phyloP scores from a whole-genome alignment of 306 rosid species.

The Trifolium subterraneum region DNA sequence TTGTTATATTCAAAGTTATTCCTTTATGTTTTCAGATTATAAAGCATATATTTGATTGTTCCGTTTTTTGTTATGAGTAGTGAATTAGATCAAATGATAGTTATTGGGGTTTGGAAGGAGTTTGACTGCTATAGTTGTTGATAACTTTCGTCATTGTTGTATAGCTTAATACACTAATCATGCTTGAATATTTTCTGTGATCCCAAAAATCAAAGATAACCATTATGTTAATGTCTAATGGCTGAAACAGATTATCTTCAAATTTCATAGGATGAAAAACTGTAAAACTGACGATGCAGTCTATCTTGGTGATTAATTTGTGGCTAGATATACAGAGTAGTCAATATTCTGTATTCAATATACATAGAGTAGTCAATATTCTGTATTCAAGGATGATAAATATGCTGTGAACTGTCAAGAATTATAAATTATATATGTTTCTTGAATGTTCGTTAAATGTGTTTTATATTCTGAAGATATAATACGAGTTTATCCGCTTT shows the following conservation, averaged over 20 bases:
- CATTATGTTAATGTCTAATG: constrained; percentile 6
- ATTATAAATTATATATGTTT: constrained; percentile 1
- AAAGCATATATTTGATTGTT: background rate
- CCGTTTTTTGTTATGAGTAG: background rate
- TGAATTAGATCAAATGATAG: background rate
- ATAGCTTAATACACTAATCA: constrained; percentile 29
- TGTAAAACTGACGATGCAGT: constrained; percentile 14
- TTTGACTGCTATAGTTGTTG: constrained; percentile 13
- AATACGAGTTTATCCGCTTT: background rate
- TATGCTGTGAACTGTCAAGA: background rate
- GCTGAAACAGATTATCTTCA: constrained; percentile 26
- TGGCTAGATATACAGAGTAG: constrained; percentile 10
- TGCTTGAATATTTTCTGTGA: constrained; percentile 25
- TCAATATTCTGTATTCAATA: constrained; percentile 22
- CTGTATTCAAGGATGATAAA: background rate
- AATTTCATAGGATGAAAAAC: constrained; percentile 14
- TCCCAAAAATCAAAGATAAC: constrained; percentile 11
- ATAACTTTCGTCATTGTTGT: constrained; percentile 7
- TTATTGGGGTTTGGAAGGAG: constrained; percentile 15
- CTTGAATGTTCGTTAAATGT: constrained; percentile 11
- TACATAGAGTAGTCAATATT: constrained; percentile 26
- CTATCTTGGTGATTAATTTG: background rate
- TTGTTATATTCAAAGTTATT: constrained; percentile 17
- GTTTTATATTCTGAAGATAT: background rate
- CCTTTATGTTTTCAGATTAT: constrained; percentile 8